Evolutionary conservation across 2,329 filamentous ascomycete species (phyloP), one percentile per base, ranked within the genome.

Genomic region (Colletotrichum musicola): DNA sequence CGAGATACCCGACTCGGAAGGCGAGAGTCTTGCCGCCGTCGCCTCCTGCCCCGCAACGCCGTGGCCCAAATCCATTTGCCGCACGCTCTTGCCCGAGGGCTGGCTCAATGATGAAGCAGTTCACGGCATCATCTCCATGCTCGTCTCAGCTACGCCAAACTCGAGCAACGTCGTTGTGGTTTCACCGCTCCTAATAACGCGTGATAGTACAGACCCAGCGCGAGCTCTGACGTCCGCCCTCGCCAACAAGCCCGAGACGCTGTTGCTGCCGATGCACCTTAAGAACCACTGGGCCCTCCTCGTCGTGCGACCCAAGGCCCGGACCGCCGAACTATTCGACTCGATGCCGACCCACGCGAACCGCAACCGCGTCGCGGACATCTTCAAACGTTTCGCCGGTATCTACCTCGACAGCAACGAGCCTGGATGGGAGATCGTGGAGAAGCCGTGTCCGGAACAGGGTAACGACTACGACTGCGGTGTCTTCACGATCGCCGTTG

Each of bases 261-360:
- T 59, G 10, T 12, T 59, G 13, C 27, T 59, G n/a, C 56, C 56
- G 10, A 18, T 59, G 16, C 56, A 59, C 49, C 56, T 59, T 7
- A 14, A 20, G 9, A 47, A 47, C n/a, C 56, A 59, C 25, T 59
- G 56, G 56, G 25, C 30, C 18, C 56, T 59, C 20, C 13, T 40
- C 10, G n/a, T 49, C 10, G 42, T 59, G 6, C 44, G 27, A 13
- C 44, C 22, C 25, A 14, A 16, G 27, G 27, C 10, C n/a, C 44
- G 44, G 10, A 27, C 25, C 9, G 44, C 30, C 10, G 56, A 59
- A 3, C 20, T 59, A 7, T 35, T 35, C 7, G 56, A 59, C 18
- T 59, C 56, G 10, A 59, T 59, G 56, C 56, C 56, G n/a, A 47
- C 42, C 42, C 13, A 22, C 4, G 22, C 25, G 9, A 59, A 59